Percentiles rank a stretch among this genome's conserved stretches.
These are phyloP conservation scores for Fusarium floridanum DNA, from an alignment of 2,329 filamentous ascomycete genomes.

Conservation along the genomic window DNA sequence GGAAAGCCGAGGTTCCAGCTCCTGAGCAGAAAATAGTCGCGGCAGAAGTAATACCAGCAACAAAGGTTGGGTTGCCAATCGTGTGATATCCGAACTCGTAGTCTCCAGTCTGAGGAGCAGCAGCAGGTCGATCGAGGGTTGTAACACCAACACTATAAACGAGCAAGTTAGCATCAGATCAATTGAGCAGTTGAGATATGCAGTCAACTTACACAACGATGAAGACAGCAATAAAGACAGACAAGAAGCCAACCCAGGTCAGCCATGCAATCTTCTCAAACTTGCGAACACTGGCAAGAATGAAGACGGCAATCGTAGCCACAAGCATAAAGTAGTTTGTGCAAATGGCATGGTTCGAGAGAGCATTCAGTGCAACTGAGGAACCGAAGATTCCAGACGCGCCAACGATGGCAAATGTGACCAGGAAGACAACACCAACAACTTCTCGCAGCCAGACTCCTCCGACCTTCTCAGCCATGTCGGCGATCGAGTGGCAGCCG, in stretches of 20 bases:
- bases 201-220: constrained; percentile 63
- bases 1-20: constrained; percentile 70
- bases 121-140: constrained; percentile 67
- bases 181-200: background rate
- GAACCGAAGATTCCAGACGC: constrained; percentile 64
- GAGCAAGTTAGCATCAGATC: background rate
- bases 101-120: constrained; percentile 69
- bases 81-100: constrained; percentile 71
- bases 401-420: constrained; percentile 68
- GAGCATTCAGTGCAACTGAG: constrained; percentile 61
- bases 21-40: constrained; percentile 71
- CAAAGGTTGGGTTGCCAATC: constrained; percentile 69
- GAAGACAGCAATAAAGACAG: constrained; percentile 69
- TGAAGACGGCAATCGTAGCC: constrained; percentile 62
- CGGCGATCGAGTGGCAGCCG: constrained; percentile 52
- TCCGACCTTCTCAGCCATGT: constrained; percentile 69
- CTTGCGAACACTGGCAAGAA: constrained; percentile 66
- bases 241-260: constrained; percentile 71
- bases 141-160: constrained; percentile 65
- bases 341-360: constrained; percentile 53
- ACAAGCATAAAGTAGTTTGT: constrained; percentile 60
- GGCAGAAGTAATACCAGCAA: constrained; percentile 67
- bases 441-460: constrained; percentile 65
- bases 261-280: constrained; percentile 73
- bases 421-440: constrained; percentile 66